phyloP scores from a whole-genome alignment of 106 monocot genomes.

The Acanthochlamys bracteata region DNA sequence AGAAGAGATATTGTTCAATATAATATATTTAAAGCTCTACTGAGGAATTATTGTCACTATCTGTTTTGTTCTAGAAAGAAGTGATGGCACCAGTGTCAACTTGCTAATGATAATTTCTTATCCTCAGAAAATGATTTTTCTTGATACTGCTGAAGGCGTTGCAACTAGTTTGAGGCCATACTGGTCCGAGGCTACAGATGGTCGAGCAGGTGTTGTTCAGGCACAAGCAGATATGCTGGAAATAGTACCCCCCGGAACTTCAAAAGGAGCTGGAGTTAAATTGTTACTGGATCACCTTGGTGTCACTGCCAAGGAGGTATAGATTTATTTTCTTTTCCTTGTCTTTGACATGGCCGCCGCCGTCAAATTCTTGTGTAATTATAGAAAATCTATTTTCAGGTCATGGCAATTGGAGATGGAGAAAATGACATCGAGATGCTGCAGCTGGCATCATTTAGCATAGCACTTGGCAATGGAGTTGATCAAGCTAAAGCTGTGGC shows the following conservation, averaged over 20 bases:
- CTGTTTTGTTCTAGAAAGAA: too few species aligned
- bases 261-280: conserved; percentile 66
- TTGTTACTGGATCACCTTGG: conserved; percentile 73
- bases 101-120: too few species aligned
- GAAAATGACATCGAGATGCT: conserved; percentile 97
- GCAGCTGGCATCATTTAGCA: conserved; percentile 64
- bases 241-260: conserved; percentile 67
- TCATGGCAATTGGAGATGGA: conserved; percentile 94
- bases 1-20: too few species aligned
- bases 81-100: too few species aligned
- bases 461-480: conserved; percentile 81
- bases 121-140: conserved; percentile 69
- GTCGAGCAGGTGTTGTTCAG: conserved; percentile 61
- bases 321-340: background rate
- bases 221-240: conserved; percentile 79
- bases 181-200: conserved; percentile 56
- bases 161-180: conserved; percentile 57
- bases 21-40: too few species aligned
- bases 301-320: conserved; percentile 59
- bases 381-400: conserved; percentile 7
- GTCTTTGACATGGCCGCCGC: background rate
- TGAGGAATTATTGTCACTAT: too few species aligned
- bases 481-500: conserved; percentile 80
- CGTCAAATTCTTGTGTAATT: background rate
- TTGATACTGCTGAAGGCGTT: conserved; percentile 59